Evolutionary conservation across 148 eudicot species (phyloP).

Genomic region (Cornus florida): DNA sequence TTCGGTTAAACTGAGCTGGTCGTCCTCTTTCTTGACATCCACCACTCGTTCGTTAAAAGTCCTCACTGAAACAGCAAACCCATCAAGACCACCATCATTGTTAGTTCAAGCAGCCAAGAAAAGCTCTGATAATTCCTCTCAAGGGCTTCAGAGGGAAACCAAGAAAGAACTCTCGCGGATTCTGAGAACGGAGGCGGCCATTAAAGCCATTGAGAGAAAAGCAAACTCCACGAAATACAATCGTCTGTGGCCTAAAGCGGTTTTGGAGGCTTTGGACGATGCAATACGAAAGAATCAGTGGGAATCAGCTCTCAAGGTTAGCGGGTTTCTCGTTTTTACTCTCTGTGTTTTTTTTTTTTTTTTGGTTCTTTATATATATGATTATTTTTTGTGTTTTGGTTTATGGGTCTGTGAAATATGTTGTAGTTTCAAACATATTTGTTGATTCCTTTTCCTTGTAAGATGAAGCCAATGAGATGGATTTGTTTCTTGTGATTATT

Average conservation of each 20-base stretch:
- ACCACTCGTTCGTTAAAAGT: constrained; percentile 49
- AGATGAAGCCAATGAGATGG: background rate
- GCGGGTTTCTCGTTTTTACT: background rate
- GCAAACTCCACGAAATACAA: constrained; percentile 58
- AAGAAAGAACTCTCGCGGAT: constrained; percentile 64
- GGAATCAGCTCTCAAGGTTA: constrained; percentile 85
- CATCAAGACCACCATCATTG: constrained; percentile 6
- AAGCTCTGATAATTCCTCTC: constrained; percentile 10
- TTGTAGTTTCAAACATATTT: background rate
- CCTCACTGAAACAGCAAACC: constrained; percentile 22
- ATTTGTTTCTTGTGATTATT: background rate
- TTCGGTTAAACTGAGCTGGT: constrained; percentile 5
- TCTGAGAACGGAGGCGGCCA: constrained; percentile 74
- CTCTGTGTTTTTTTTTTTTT: background rate
- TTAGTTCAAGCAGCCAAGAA: constrained; percentile 36
- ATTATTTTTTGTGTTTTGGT: background rate
- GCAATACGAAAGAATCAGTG: constrained; percentile 52
- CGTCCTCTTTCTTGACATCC: constrained; percentile 22
- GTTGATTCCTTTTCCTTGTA: background rate
- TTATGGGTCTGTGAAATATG: background rate
- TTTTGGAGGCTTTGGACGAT: constrained; percentile 71
- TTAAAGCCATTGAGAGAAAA: constrained; percentile 60
- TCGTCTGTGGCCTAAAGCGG: constrained; percentile 71
- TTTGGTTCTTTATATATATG: background rate
- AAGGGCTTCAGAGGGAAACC: constrained; percentile 39